phyloP scores from a whole-genome alignment of 163 green algal species.

The Scenedesmus sp. region DNA sequence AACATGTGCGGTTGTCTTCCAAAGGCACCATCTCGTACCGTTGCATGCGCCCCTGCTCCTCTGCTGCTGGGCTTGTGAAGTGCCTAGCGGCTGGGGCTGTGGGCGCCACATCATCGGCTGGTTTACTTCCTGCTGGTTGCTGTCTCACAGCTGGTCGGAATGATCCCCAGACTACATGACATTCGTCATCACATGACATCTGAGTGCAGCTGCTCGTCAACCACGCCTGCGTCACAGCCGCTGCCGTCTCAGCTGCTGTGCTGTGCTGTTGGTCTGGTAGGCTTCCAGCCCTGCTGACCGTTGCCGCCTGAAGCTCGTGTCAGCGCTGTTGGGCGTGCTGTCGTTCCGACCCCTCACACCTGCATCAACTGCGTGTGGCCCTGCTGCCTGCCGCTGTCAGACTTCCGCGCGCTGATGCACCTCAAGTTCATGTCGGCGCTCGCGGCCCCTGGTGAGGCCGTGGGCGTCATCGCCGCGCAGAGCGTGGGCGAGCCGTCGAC shows the following conservation, averaged over 20 bases:
- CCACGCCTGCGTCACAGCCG: too few species aligned
- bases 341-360: too few species aligned
- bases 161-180: conserved; percentile 1
- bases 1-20: too few species aligned
- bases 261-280: neutral
- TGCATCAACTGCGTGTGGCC: too few species aligned
- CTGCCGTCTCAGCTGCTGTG: too few species aligned
- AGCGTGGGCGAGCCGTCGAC: conserved; percentile 90
- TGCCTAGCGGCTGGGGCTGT: neutral
- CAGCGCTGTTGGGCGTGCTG: too few species aligned
- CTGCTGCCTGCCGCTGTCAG: conserved; percentile 22
- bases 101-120: neutral
- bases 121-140: neutral
- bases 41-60: neutral
- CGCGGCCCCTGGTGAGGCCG: conserved; percentile 89
- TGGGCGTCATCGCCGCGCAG: conserved; percentile 95
- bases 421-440: conserved; percentile 91
- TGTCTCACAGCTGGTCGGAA: neutral
- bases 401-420: conserved; percentile 85
- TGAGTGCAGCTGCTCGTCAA: neutral
- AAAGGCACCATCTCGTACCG: too few species aligned
- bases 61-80: neutral
- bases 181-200: neutral
- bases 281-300: too few species aligned
- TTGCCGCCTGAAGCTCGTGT: too few species aligned